These are phyloP conservation scores for Coprinopsis strossmayeri DNA, from an alignment of 768 basidiomycete species.

Conservation along the genomic window DNA sequence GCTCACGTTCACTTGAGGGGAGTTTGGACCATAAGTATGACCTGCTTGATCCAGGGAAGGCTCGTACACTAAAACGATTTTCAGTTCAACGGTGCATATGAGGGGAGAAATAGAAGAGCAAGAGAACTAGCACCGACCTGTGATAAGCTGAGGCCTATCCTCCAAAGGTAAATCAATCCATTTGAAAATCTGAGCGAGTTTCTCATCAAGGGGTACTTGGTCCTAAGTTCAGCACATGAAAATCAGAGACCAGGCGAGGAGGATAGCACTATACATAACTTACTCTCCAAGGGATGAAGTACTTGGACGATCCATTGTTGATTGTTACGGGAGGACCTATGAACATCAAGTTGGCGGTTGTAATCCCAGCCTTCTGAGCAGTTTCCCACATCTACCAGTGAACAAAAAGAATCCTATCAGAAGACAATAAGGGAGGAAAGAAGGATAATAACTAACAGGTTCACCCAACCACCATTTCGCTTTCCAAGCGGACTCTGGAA, in stretches of 20 bases:
- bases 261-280: conserved; percentile 11
- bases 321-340: conserved; percentile 74
- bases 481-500: conserved; percentile 53
- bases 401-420: too few species aligned
- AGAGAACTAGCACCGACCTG: conserved; percentile 38
- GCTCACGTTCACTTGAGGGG: conserved; percentile 63
- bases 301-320: conserved; percentile 60
- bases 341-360: conserved; percentile 92
- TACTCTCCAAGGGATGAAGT: conserved; percentile 77
- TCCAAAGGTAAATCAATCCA: conserved; percentile 80
- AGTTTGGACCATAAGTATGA: conserved; percentile 64
- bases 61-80: conserved; percentile 54
- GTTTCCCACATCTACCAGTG: conserved; percentile 82
- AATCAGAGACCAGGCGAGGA: neutral
- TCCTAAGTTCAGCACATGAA: conserved; percentile 29
- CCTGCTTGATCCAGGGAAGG: conserved; percentile 85
- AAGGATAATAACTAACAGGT: conserved; percentile 45
- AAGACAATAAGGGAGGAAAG: neutral
- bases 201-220: conserved; percentile 56
- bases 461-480: conserved; percentile 85
- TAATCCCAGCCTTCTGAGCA: conserved; percentile 60
- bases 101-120: neutral
- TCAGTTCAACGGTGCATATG: neutral
- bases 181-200: conserved; percentile 69
- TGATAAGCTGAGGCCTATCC: conserved; percentile 69